Conservation (phyloP, 495 filamentous ascomycete species). For the Podospora didyma region DNA sequence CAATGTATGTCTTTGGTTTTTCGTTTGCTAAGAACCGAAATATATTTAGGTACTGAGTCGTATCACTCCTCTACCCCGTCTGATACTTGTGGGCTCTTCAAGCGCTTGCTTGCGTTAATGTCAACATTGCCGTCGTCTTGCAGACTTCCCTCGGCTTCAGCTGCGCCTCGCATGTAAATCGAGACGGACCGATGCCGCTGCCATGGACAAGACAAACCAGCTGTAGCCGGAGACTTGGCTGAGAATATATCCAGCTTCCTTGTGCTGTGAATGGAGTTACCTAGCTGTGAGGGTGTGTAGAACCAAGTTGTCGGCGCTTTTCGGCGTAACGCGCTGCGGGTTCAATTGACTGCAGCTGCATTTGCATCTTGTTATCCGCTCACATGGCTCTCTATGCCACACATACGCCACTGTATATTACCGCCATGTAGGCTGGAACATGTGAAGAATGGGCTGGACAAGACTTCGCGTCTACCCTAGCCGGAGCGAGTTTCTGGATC, state of each 20-base stretch:
- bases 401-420: not conserved
- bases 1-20: too few relatives aligned
- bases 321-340: not conserved
- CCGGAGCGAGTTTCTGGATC: not conserved
- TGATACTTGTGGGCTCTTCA: too few relatives aligned
- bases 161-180: not conserved
- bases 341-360: too few relatives aligned
- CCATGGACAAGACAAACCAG: not conserved
- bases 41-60: too few relatives aligned
- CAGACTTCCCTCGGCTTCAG: not conserved
- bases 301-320: not conserved
- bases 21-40: too few relatives aligned
- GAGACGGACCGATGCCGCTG: not conserved
- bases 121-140: not conserved
- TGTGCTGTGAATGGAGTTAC: too few relatives aligned
- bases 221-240: not conserved
- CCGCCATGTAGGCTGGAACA: not conserved
- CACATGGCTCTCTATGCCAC: not conserved
- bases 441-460: not conserved
- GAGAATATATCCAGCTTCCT: too few relatives aligned
- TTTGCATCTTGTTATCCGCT: not conserved
- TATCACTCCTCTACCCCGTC: too few relatives aligned
- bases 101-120: not conserved
- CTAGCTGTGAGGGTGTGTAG: not conserved
- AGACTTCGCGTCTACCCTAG: not conserved